Percentiles rank a stretch among this genome's conserved stretches.
Conservation (phyloP, 192 early-diverging fungal genomes). For the Entomortierella lignicola region DNA sequence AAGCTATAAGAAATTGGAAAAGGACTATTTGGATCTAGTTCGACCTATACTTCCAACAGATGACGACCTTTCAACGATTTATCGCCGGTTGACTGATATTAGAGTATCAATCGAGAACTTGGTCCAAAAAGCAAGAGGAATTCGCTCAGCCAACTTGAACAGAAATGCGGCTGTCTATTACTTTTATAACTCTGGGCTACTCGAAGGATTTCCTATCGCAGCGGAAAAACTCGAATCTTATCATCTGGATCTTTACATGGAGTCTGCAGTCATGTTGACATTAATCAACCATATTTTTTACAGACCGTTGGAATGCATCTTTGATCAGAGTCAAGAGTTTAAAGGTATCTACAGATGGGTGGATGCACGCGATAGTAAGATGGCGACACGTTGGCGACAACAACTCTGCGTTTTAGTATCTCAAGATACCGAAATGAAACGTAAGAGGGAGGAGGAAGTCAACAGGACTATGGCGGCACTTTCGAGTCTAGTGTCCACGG, state of each 20-base stretch:
- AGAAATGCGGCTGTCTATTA: conserved; percentile 4
- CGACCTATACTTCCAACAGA: conserved; percentile 10
- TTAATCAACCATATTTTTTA: conserved; percentile 6
- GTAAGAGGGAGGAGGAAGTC: neutral
- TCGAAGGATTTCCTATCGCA: conserved; percentile 1
- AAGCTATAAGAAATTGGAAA: conserved; percentile 17
- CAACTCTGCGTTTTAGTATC: conserved; percentile 11
- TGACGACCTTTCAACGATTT: conserved; percentile 19
- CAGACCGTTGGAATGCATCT: conserved; percentile 17
- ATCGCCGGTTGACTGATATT: neutral
- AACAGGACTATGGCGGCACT: neutral
- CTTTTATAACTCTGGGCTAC: conserved; percentile 10
- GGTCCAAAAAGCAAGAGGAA: conserved; percentile 23
- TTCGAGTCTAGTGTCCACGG: neutral
- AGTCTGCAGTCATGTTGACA: conserved; percentile 15
- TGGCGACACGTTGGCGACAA: conserved; percentile 22
- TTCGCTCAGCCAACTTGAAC: conserved; percentile 15
- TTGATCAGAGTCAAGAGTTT: conserved; percentile 8
- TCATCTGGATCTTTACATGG: conserved; percentile 22
- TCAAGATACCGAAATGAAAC: neutral
- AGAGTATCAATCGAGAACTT: conserved; percentile 16
- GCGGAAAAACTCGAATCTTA: neutral
- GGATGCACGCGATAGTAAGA: conserved; percentile 1
- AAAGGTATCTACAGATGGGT: conserved; percentile 12
- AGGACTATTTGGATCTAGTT: conserved; percentile 26